Percentiles rank a stretch among this genome's conserved stretches.
These are phyloP conservation scores for Ocimum tenuiflorum DNA, from an alignment of 257 asterid species.

Conservation along the genomic window DNA sequence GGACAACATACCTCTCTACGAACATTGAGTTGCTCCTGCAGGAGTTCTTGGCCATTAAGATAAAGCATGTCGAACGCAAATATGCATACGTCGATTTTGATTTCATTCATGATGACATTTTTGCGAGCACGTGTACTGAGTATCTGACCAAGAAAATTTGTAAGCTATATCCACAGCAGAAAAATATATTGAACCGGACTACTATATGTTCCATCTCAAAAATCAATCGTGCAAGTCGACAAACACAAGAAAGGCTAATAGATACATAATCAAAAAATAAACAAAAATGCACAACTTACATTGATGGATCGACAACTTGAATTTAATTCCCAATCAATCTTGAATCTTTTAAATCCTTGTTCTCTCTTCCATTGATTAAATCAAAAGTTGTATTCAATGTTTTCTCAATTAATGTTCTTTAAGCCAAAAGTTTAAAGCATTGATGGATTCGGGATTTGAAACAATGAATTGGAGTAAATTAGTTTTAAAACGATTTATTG, in stretches of 20 bases:
- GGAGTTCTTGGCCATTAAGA: conserved; percentile 74
- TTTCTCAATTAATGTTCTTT: too few relatives aligned
- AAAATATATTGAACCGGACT: not conserved
- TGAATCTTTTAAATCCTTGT: too few relatives aligned
- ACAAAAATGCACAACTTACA: not conserved
- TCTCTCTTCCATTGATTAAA: too few relatives aligned
- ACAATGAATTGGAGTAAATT: too few relatives aligned
- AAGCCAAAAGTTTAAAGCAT: too few relatives aligned
- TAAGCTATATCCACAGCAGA: conserved; percentile 13
- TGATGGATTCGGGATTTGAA: too few relatives aligned
- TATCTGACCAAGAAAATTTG: conserved; percentile 37
- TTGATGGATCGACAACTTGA: too few relatives aligned
- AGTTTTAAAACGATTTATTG: too few relatives aligned
- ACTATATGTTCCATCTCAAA: not conserved
- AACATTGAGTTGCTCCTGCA: conserved; percentile 70
- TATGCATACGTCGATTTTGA: conserved; percentile 81
- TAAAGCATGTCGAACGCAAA: conserved; percentile 89
- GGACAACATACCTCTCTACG: conserved; percentile 72
- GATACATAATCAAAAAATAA: not conserved
- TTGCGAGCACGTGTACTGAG: conserved; percentile 89
- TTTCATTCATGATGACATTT: conserved; percentile 66
- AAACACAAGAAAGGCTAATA: not conserved
- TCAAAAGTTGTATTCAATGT: too few relatives aligned
- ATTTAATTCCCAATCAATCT: too few relatives aligned
- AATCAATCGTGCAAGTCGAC: conserved; percentile 5